Base-by-base conservation (phyloP, 176 grass and related monocot genomes). In the Oryza glaberrima region DNA sequence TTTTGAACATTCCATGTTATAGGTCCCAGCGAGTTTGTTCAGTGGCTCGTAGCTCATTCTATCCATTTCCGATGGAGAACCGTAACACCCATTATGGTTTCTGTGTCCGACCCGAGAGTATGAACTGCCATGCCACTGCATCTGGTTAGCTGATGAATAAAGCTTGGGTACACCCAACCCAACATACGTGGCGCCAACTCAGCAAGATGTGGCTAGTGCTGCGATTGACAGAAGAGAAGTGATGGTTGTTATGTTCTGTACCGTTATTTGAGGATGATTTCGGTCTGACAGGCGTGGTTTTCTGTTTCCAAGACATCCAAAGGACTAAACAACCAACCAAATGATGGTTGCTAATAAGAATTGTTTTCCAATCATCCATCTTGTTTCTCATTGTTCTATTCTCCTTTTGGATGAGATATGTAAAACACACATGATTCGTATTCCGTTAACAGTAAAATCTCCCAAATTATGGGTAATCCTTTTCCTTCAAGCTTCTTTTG, bases 21-120 rank as follows among this genome's bases (percentile, higher is more conserved):
- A 97, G 95, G 86, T 97, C 61, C 90, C 95, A 64, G 84, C 86
- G 11, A 97, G 90, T 80, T 86, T 93, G 70, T 97, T 94, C 76
- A 91, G 73, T 83, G 49, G 28, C 5, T 90, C 90, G 14, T 88
- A 93, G 72, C 76, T 84, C 20, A 41, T 17, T 69, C 28, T 38
- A 49, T 65, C 38, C 51, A 28, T 70, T 64, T 77, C 19, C 6
- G 20, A 19, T 66, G 86, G 67, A 83, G 56, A 78, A 45, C 22
- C 32, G 46, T 73, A 66, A 11, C 25, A 66, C 26, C 17, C 68
- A 49, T 45, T 73, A 79, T 41, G 69, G 84, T 87, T 80, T 79
- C 19, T 73, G 10, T 20, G 61, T 1, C 1, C 26, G 25, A 60
- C 34, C 9, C 6, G 15, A 2, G 22, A 71, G 17, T 51, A 22